A percentile compares a stretch with the other conserved stretches of the same genome.
Conservation (phyloP, 495 filamentous ascomycete genomes). For the Copromyces sp. region DNA sequence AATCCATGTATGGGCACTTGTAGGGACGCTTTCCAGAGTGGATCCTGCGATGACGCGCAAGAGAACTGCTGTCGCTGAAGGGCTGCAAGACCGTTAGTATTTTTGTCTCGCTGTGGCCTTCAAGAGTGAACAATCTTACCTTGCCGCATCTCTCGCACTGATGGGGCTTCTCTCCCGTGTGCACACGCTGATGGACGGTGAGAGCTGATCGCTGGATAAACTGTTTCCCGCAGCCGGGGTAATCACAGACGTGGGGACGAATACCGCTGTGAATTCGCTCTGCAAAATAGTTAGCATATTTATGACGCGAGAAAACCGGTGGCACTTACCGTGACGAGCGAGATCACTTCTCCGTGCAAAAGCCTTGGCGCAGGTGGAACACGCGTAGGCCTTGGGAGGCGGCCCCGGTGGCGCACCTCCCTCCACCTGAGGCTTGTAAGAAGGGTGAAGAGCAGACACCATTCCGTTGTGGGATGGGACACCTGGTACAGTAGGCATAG, state of each 20-base stretch:
- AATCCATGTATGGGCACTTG: slow-evolving; percentile 95
- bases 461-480: slow-evolving; percentile 19
- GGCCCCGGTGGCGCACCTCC: slow-evolving; percentile 3
- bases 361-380: slow-evolving; percentile 78
- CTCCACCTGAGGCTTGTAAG: slow-evolving; percentile 23
- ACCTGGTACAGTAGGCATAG: slow-evolving; percentile 31
- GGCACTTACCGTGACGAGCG: slow-evolving; percentile 75
- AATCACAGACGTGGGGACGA: slow-evolving; percentile 87
- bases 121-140: slow-evolving; percentile 41
- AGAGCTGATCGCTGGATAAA: slow-evolving; percentile 98
- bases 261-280: slow-evolving; percentile 93
- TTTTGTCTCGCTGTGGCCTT: background rate
- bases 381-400: slow-evolving; percentile 71
- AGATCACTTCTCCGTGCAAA: slow-evolving; percentile 94
- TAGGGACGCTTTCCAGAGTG: slow-evolving; percentile 95
- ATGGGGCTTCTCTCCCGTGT: slow-evolving; percentile 96
- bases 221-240: slow-evolving; percentile 81
- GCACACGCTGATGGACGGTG: slow-evolving; percentile 89
- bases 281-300: slow-evolving; percentile 29
- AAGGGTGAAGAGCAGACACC: background rate
- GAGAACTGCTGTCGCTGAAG: slow-evolving; percentile 96
- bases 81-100: slow-evolving; percentile 46
- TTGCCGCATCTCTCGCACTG: slow-evolving; percentile 97
- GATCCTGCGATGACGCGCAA: slow-evolving; percentile 87
- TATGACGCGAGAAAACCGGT: background rate